phyloP scores from a whole-genome alignment of 169 alveolate genomes.

The Cryptosporidium xiaoi region DNA sequence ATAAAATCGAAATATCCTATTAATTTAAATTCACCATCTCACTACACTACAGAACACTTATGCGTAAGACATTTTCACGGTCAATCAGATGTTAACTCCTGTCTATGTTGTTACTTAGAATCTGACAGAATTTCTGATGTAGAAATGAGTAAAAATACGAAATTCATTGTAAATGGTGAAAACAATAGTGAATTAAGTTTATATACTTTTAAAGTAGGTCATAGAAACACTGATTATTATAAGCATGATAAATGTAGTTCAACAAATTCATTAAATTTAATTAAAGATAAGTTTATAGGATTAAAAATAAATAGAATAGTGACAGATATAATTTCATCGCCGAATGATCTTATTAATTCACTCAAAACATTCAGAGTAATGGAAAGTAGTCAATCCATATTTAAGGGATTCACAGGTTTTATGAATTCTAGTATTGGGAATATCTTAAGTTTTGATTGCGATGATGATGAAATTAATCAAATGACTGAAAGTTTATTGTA shows the following conservation, averaged over 20 bases:
- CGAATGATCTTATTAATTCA: slow-evolving; percentile 22
- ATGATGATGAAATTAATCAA: slow-evolving; percentile 28
- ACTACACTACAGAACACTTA: slow-evolving; percentile 3
- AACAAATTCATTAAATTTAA: not conserved
- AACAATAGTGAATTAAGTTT: not conserved
- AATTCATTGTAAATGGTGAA: not conserved
- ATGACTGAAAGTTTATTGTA: slow-evolving; percentile 42
- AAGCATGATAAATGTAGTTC: not conserved
- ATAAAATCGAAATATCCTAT: slow-evolving; percentile 23
- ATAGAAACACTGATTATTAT: not conserved
- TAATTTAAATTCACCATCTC: not conserved
- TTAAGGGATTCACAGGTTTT: slow-evolving; percentile 31
- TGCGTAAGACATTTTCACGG: slow-evolving; percentile 12
- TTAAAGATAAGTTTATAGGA: not conserved
- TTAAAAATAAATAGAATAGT: slow-evolving; percentile 25
- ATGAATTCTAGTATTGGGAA: slow-evolving; percentile 1
- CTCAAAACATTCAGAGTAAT: slow-evolving; percentile 43
- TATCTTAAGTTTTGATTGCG: slow-evolving; percentile 12
- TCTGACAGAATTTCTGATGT: not conserved
- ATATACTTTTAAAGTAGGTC: slow-evolving; percentile 1
- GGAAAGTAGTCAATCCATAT: slow-evolving; percentile 66
- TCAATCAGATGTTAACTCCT: not conserved
- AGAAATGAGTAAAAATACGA: not conserved
- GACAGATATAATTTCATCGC: slow-evolving; percentile 25
- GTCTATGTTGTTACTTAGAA: slow-evolving; percentile 3